Base-by-base conservation (phyloP, 1,139 yeast species). In the Wickerhamomyces sp. region DNA sequence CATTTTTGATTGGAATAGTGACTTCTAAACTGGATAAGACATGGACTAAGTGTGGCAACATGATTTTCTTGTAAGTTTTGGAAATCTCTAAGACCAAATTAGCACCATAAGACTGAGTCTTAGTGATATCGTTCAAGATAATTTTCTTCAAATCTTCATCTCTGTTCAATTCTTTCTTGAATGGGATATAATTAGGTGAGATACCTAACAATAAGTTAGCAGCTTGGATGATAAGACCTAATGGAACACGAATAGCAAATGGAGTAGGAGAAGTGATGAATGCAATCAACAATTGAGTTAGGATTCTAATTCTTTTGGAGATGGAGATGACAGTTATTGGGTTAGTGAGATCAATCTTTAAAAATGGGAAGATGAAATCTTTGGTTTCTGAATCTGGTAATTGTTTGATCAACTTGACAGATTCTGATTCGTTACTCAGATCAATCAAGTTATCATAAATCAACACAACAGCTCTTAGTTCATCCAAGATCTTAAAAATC, bases 371-470 rank as follows among this genome's bases (percentile, higher is more conserved):
- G 34, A 72, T 52, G 37, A 53, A 52, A 7, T 58, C 60, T 18
- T 59, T 59, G 2, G 44, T 39, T 36, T 61, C 62, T 15, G 54
- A 51, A 27, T 58, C 48, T 32, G 76, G 72, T 36, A 76, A 54
- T 42, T 60, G 60, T 29, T 64, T 60, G 32, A 76, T 54, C 43
- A 73, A 54, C 6, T 60, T 64, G 38, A 50, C 52, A 38, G 74
- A 58, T 35, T 71, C 83, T 18, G 66, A 63, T 59, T 84, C 91
- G 37, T 78, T 79, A 27, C 67, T 68, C 37, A 81, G 59, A 45
- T 78, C 81, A 50, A 85, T 64, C 48, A 84, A 73, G 47, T 79
- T 82, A 39, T 72, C 71, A 57, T 81, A 84, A 31, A 85, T 63
- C 18, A 68, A 59, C 23, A 82, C 58, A 14, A 80, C 73, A 9